A percentile compares a stretch with the other conserved stretches of the same genome.
phyloP scores from a whole-genome alignment of 768 basidiomycete genomes.

The Goffeauzyma gilvescens region DNA sequence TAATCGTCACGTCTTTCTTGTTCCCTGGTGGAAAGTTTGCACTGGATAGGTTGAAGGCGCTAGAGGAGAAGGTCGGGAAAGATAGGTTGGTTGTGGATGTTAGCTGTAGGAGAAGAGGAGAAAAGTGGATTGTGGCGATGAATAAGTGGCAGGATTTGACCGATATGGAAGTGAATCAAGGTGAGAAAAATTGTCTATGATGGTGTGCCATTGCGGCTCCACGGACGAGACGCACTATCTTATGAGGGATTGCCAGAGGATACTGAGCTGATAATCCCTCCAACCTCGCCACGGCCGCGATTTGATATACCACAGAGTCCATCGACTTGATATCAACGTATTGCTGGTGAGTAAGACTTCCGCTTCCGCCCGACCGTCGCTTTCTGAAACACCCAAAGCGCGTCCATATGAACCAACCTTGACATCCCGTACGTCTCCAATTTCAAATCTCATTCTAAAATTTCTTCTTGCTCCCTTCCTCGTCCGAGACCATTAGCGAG shows the following conservation, averaged over 20 bases:
- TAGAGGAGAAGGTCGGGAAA: slow-evolving; percentile 53
- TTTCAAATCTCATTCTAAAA: too few relatives aligned
- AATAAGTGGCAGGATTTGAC: slow-evolving; percentile 97
- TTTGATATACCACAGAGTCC: too few relatives aligned
- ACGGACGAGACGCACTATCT: too few relatives aligned
- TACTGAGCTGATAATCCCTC: too few relatives aligned
- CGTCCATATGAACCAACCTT: too few relatives aligned
- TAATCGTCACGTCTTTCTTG: slow-evolving; percentile 89
- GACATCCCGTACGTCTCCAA: too few relatives aligned
- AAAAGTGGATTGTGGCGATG: slow-evolving; percentile 86
- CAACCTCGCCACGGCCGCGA: too few relatives aligned
- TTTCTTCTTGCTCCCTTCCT: background rate
- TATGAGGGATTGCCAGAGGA: too few relatives aligned
- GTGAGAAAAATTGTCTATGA: slow-evolving; percentile 31
- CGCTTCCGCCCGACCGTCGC: too few relatives aligned
- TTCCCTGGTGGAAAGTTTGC: slow-evolving; percentile 73
- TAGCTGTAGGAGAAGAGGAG: slow-evolving; percentile 62
- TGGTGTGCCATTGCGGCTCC: too few relatives aligned
- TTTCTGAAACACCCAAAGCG: too few relatives aligned
- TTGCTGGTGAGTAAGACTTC: slow-evolving; percentile 21
- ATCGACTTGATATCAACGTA: slow-evolving; percentile 6
- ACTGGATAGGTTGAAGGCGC: slow-evolving; percentile 44
- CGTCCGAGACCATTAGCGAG: slow-evolving; percentile 42
- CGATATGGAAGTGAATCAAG: slow-evolving; percentile 74
- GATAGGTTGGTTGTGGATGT: slow-evolving; percentile 86